Evolutionary conservation across 2,329 filamentous ascomycete species (phyloP).

Genomic region (Neofusicoccum sp.): DNA sequence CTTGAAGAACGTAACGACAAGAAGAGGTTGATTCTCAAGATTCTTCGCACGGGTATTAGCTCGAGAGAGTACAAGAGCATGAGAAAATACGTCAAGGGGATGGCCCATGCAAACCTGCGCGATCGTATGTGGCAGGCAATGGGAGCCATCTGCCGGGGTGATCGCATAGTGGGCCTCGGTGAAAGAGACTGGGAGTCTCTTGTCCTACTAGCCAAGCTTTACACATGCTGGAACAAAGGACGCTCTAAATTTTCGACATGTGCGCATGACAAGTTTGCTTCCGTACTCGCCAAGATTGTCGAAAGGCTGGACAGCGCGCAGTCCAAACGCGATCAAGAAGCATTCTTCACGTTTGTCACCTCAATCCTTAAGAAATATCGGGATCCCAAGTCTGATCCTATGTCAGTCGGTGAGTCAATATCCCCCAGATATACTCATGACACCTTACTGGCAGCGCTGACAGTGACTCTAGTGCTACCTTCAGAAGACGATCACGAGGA

Average conservation of each 20-base stretch:
- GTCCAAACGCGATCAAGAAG: not conserved
- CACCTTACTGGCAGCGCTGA: too few species aligned
- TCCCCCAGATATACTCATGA: too few species aligned
- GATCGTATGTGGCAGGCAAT: not conserved
- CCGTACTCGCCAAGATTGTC: not conserved
- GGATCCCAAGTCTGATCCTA: not conserved
- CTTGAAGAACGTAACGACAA: slow-evolving; percentile 42
- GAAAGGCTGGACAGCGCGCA: not conserved
- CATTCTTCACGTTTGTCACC: not conserved
- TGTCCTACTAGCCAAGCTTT: slow-evolving; percentile 28
- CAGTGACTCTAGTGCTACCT: not conserved
- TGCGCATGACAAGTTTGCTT: not conserved
- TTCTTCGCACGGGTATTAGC: slow-evolving; percentile 26
- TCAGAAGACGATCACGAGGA: not conserved
- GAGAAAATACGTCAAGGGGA: slow-evolving; percentile 18
- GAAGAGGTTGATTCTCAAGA: slow-evolving; percentile 45
- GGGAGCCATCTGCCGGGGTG: not conserved
- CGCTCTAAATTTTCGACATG: not conserved
- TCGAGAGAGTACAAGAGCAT: not conserved
- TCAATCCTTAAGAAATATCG: not conserved
- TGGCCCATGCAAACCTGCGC: not conserved
- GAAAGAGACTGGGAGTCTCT: slow-evolving; percentile 28
- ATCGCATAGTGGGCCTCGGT: not conserved
- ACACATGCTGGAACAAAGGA: slow-evolving; percentile 30
- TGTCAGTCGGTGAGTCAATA: not conserved